These are phyloP conservation scores for Echria macrotheca DNA, from an alignment of 495 filamentous ascomycete genomes.

Conservation along the genomic window DNA sequence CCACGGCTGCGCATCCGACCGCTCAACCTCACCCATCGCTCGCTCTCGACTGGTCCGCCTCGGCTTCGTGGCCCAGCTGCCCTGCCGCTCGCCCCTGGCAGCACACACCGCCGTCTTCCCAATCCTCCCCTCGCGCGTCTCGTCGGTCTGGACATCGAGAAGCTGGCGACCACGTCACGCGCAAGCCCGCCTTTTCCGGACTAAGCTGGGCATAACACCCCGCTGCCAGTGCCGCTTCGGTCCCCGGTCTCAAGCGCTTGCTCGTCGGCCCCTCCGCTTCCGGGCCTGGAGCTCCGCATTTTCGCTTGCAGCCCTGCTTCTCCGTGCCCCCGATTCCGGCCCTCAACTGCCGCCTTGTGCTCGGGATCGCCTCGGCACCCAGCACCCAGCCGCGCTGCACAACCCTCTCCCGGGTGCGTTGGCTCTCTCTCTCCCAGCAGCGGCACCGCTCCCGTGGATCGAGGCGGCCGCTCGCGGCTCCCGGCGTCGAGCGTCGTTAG, in stretches of 20 bases:
- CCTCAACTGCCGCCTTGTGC: background rate
- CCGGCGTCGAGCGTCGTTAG: background rate
- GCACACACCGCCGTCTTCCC: too few species aligned
- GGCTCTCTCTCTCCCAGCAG: too few species aligned
- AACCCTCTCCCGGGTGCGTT: too few species aligned
- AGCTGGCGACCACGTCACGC: background rate
- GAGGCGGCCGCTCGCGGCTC: background rate
- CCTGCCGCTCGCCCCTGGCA: too few species aligned
- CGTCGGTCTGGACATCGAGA: too few species aligned
- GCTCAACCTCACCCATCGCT: too few species aligned
- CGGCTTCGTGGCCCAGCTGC: too few species aligned
- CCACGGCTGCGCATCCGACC: too few species aligned
- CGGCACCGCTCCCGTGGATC: constrained; percentile 2
- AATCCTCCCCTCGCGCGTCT: background rate
- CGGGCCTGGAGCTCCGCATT: background rate
- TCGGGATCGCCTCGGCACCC: background rate
- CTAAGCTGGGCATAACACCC: background rate
- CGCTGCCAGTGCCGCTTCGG: background rate
- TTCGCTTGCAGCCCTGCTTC: too few species aligned
- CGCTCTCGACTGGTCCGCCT: too few species aligned
- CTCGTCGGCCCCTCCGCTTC: background rate
- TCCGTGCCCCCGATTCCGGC: background rate
- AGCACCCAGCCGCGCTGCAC: background rate
- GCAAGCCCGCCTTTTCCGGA: background rate
- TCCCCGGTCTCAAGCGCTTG: background rate